Evolutionary conservation across 2,329 filamentous ascomycete genomes (phyloP), one percentile per base, ranked within the genome.

Genomic region (Beauveria brongniartii): DNA sequence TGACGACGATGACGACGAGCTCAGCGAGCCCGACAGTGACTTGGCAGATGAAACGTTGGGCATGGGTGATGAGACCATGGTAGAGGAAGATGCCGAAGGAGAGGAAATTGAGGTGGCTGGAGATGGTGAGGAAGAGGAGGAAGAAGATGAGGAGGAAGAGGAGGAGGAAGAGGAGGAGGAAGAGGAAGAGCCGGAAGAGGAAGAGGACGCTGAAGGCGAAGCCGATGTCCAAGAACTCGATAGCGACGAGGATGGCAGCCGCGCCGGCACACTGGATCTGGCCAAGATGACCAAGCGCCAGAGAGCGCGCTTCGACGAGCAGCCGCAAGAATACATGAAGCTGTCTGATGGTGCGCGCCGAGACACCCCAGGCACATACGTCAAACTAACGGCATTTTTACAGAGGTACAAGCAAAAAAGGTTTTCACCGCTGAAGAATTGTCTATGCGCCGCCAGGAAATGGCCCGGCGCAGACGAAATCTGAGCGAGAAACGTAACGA

Each of bases 381-480:
- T 67, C 69, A 63, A 41, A 6, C 65, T 68, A 59, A 68, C 47
- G 22, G 26, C 20, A 22, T 5, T 18, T 48, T 14, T 44, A 64
- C 72, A 85, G 83, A 86, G 78, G 83, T 86, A 5, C 83, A 86
- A 78, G 82, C 78, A 2, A 86, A 86, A 71, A 85, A 85, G 69
- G 73, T 78, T 28, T 85, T 86, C 56, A 85, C 83, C 3, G 82
- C 82, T 2, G 83, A 85, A 66, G 83, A 86, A 64, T 69, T 85
- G 12, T 84, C 82, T 26, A 85, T 86, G 83, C 77, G 83, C 14
- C 77, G 83, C 6, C 79, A 82, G 46, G 83, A 86, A 67, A 85
- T 86, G 83, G 83, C 83, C 3, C 80, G 83, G 28, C 78, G 83
- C 51, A 75, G 83, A 62, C 79, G 83, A 51, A 86, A 86, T 66